phyloP scores from a whole-genome alignment of 148 eudicot genomes.

The Pouteria glomerata region DNA sequence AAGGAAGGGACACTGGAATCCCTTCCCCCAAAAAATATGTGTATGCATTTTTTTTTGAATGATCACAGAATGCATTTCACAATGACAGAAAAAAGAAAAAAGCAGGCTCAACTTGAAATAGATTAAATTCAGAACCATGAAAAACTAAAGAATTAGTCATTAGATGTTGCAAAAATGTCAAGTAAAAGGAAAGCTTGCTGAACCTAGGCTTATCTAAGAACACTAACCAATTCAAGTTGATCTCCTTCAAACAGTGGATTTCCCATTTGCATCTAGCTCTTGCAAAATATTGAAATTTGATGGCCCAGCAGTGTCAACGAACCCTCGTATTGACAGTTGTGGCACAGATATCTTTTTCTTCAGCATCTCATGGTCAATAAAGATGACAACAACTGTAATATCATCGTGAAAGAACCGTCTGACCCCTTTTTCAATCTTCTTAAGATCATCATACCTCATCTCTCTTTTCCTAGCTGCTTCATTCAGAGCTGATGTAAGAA shows the following conservation, averaged over 20 bases:
- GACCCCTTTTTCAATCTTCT: conserved; percentile 31
- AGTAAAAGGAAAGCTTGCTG: background rate
- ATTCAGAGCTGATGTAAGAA: conserved; percentile 40
- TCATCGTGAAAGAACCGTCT: conserved; percentile 67
- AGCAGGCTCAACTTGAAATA: too few species aligned
- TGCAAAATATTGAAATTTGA: conserved; percentile 34
- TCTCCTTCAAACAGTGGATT: background rate
- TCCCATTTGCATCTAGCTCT: conserved; percentile 1
- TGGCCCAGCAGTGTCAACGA: conserved; percentile 26
- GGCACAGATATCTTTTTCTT: conserved; percentile 15
- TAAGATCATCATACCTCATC: conserved; percentile 35
- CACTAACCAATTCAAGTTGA: background rate
- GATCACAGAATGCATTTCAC: too few species aligned
- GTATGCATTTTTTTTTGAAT: too few species aligned
- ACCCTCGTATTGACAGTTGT: conserved; percentile 33
- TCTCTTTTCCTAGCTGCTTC: conserved; percentile 41
- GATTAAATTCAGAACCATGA: too few species aligned
- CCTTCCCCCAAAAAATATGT: too few species aligned
- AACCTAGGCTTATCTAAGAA: background rate
- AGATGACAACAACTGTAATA: conserved; percentile 59
- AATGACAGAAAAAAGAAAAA: background rate
- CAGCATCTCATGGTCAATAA: conserved; percentile 45
- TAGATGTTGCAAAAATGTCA: too few species aligned
- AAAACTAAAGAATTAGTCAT: background rate
- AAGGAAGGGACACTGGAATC: too few species aligned